A percentile compares a stretch with the other conserved stretches of the same genome.
Conservation (phyloP, 1,284 basidiomycete genomes). For the Tilletiaria anomala region DNA sequence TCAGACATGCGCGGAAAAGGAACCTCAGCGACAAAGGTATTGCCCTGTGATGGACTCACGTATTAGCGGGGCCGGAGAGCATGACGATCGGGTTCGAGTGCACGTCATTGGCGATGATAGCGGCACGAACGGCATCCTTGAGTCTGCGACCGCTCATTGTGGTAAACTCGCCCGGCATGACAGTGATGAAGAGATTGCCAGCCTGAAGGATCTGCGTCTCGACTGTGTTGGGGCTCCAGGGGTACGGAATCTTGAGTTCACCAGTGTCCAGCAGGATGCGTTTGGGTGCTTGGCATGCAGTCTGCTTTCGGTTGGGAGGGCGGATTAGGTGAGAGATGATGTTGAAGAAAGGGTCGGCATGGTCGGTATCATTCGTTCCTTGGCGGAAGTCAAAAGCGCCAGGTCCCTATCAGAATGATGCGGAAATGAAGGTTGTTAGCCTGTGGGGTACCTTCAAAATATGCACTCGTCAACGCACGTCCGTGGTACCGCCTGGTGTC, state of each 20-base stretch:
- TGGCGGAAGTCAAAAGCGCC: conserved; percentile 68
- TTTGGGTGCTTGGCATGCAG: conserved; percentile 63
- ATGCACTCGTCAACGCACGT: too few species aligned
- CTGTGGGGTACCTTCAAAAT: too few species aligned
- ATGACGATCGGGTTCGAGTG: conserved; percentile 20
- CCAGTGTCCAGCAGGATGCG: conserved; percentile 49
- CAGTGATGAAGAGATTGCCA: conserved; percentile 62
- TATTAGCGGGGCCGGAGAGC: conserved; percentile 55
- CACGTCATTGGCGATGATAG: conserved; percentile 45
- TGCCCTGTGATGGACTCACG: too few species aligned
- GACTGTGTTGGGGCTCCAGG: conserved; percentile 57
- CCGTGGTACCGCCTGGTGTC: conserved; percentile 74
- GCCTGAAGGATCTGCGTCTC: conserved; percentile 64
- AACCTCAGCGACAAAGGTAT: too few species aligned
- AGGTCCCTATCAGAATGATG: too few species aligned
- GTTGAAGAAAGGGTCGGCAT: conserved; percentile 67
- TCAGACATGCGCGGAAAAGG: too few species aligned
- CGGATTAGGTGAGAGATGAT: conserved; percentile 53
- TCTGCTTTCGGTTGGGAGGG: conserved; percentile 51
- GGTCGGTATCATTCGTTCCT: conserved; percentile 52
- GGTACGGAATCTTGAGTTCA: conserved; percentile 47
- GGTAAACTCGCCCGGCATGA: conserved; percentile 57
- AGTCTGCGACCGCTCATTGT: conserved; percentile 47
- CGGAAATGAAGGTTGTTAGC: too few species aligned
- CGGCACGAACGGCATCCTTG: conserved; percentile 52